Evolutionary conservation across 2,329 filamentous ascomycete species (phyloP).

Genomic region (Penicillium sp.): DNA sequence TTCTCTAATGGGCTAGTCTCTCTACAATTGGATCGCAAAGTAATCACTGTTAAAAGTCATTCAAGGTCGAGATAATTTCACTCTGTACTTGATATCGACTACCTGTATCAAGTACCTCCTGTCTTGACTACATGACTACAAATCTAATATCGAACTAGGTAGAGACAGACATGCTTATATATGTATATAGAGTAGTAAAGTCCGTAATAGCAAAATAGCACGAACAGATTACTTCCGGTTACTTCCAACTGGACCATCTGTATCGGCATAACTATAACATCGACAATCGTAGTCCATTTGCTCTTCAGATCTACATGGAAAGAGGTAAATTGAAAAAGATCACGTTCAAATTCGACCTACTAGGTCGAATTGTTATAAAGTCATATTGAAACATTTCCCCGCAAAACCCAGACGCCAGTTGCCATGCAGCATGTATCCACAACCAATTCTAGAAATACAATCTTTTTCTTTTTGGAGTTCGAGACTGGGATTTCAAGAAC

Average conservation of each 20-base stretch:
- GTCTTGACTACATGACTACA: neutral
- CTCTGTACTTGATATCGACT: neutral
- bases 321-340: neutral
- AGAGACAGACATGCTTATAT: neutral
- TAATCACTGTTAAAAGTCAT: neutral
- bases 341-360: slow-evolving; percentile 1
- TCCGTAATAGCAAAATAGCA: neutral
- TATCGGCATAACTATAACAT: neutral
- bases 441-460: slow-evolving; percentile 21
- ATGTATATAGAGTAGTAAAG: neutral
- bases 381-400: slow-evolving; percentile 16
- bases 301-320: neutral
- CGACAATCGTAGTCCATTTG: neutral
- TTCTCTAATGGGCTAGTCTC: neutral
- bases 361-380: slow-evolving; percentile 3
- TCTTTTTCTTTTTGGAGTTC: slow-evolving; percentile 16
- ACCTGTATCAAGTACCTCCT: neutral
- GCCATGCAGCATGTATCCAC: slow-evolving; percentile 35
- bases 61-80: neutral
- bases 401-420: slow-evolving; percentile 35
- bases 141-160: neutral
- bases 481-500: neutral
- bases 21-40: neutral
- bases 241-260: neutral
- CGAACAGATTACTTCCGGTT: neutral